Evolutionary conservation across 2,329 filamentous ascomycete species (phyloP).

Genomic region (Dactylellina cionopaga): DNA sequence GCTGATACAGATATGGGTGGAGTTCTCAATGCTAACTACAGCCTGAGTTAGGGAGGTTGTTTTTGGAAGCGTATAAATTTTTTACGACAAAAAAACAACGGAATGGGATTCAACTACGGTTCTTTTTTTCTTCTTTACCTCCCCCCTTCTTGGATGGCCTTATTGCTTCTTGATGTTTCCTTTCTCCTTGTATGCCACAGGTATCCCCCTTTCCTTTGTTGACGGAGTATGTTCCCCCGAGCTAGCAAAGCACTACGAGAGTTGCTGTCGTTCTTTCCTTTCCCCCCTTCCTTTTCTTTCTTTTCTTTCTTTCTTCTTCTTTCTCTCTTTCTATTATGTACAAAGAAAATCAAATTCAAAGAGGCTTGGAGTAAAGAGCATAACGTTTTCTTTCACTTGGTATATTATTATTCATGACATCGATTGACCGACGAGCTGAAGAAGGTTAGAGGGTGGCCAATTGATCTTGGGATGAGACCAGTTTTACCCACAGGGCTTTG

Average conservation of each 20-base stretch:
- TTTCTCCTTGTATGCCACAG: constrained; percentile 18
- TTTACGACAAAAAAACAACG: neutral
- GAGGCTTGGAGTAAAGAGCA: constrained; percentile 10
- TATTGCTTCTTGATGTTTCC: neutral
- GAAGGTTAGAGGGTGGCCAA: no score
- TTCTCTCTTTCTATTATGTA: constrained; percentile 43
- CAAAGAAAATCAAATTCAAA: constrained; percentile 48
- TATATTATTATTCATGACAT: no score
- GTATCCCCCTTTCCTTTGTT: constrained; percentile 25
- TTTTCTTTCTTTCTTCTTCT: constrained; percentile 48
- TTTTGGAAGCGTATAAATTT: neutral
- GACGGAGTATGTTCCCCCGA: constrained; percentile 33
- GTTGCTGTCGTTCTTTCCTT: constrained; percentile 33
- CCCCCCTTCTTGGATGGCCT: constrained; percentile 6
- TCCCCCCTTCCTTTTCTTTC: constrained; percentile 7
- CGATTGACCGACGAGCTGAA: no score
- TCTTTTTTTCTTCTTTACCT: constrained; percentile 43
- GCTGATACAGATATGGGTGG: constrained; percentile 71
- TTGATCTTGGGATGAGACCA: no score
- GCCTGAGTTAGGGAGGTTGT: constrained; percentile 67
- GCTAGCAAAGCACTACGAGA: constrained; percentile 35
- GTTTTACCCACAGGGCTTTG: no score
- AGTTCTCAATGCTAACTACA: constrained; percentile 61
- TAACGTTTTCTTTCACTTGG: no score
- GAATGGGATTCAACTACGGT: neutral